A percentile compares a stretch with the other conserved stretches of the same genome.
These are phyloP conservation scores for Syzygium malaccense DNA, from an alignment of 441 rosid species.

Conservation along the genomic window DNA sequence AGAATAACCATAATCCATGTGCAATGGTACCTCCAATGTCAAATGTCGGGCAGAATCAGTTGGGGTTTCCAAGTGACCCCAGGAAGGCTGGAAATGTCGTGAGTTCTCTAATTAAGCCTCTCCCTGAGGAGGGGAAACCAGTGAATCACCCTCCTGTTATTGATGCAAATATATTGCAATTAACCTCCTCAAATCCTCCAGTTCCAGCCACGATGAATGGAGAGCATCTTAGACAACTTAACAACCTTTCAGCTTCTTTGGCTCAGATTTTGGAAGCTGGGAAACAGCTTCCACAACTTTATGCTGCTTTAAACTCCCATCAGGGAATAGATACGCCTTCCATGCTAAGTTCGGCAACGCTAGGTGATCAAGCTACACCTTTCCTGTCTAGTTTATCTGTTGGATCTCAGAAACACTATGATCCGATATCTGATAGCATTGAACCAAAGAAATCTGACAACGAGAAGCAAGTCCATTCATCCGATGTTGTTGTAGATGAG, in stretches of 20 bases:
- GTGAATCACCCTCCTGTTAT: constrained; percentile 11
- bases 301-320: constrained; percentile 39
- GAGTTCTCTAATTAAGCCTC: constrained; percentile 24
- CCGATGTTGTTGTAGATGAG: constrained; percentile 13
- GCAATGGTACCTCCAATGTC: constrained; percentile 34
- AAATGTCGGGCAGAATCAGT: constrained; percentile 42
- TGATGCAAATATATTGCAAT: constrained; percentile 20
- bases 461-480: constrained; percentile 12
- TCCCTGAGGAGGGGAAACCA: constrained; percentile 20
- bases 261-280: constrained; percentile 72
- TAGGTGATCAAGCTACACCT: constrained; percentile 16
- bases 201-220: constrained; percentile 39
- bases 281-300: constrained; percentile 68
- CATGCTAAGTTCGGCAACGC: constrained; percentile 19
- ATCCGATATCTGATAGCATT: constrained; percentile 38
- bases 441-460: constrained; percentile 24
- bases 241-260: constrained; percentile 68
- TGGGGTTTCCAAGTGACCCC: constrained; percentile 18
- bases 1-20: constrained; percentile 29
- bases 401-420: constrained; percentile 36
- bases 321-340: constrained; percentile 29
- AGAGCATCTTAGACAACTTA: constrained; percentile 53
- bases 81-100: constrained; percentile 23
- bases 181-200: constrained; percentile 23
- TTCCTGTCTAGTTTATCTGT: constrained; percentile 23